Evolutionary conservation across 352 stramenopile species (phyloP).

Genomic region (Ophiocytium majus): DNA sequence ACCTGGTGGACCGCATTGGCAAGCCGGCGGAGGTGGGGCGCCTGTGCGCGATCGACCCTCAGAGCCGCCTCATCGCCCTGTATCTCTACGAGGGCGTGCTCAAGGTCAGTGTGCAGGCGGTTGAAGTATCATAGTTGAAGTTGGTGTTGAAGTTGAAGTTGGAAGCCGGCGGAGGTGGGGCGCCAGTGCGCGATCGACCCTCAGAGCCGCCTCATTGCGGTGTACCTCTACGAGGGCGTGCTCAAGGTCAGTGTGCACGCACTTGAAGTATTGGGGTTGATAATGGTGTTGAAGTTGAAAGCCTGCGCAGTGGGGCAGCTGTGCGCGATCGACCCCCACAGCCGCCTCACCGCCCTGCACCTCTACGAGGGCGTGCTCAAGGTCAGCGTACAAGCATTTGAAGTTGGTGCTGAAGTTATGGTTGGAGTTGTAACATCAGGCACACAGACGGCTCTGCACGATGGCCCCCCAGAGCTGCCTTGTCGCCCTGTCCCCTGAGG

Average conservation of each 20-base stretch:
- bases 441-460: constrained; percentile 48
- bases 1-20: constrained; percentile 51
- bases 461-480: constrained; percentile 45
- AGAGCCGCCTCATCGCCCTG: constrained; percentile 48
- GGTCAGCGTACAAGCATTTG: too few species aligned
- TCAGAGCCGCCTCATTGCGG: constrained; percentile 43
- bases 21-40: constrained; percentile 47
- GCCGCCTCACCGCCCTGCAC: constrained; percentile 49
- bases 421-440: constrained; percentile 29
- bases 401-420: neutral
- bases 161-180: constrained; percentile 42
- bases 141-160: neutral
- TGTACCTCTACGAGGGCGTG: constrained; percentile 54
- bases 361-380: constrained; percentile 56
- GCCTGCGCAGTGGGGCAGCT: constrained; percentile 50
- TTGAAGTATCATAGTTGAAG: neutral
- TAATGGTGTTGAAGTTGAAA: too few species aligned
- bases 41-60: constrained; percentile 48
- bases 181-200: constrained; percentile 52
- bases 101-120: too few species aligned
- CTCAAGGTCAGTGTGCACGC: constrained; percentile 49
- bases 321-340: constrained; percentile 46
- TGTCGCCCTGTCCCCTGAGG: constrained; percentile 53
- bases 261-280: too few species aligned
- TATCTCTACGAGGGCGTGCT: constrained; percentile 55